Evolutionary conservation across 2,329 filamentous ascomycete genomes (phyloP).

Genomic region (Monosporascus cannonballus): DNA sequence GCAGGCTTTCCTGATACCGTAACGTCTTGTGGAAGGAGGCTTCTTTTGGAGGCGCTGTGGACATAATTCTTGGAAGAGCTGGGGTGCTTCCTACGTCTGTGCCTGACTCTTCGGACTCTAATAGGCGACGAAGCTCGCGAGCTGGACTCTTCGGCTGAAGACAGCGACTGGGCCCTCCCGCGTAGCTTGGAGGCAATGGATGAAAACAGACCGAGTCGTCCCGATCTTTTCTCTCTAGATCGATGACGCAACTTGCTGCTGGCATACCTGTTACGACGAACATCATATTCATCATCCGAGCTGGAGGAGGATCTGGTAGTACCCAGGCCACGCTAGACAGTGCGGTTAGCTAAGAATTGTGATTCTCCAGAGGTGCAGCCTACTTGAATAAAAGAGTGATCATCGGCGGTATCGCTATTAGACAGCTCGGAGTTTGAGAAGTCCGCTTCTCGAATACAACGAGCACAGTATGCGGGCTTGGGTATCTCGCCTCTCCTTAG

Average conservation of each 20-base stretch:
- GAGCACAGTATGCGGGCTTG: slow-evolving; percentile 15
- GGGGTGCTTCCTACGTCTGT: not conserved
- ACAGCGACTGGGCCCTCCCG: not conserved
- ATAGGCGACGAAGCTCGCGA: slow-evolving; percentile 8
- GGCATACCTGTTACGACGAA: slow-evolving; percentile 1
- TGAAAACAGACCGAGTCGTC: slow-evolving; percentile 7
- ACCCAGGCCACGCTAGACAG: slow-evolving; percentile 3
- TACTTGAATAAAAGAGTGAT: slow-evolving; percentile 1
- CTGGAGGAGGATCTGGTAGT: not conserved
- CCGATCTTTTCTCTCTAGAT: slow-evolving; percentile 5
- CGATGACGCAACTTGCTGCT: slow-evolving; percentile 2
- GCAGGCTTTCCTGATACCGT: not conserved
- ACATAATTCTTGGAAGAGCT: not conserved
- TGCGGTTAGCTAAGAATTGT: slow-evolving; percentile 2
- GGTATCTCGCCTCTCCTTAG: slow-evolving; percentile 20
- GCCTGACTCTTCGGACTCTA: not conserved
- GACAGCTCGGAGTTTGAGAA: slow-evolving; percentile 1
- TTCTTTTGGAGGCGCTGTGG: not conserved
- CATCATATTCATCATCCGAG: slow-evolving; percentile 4
- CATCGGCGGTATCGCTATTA: slow-evolving; percentile 1
- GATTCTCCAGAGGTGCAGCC: not conserved
- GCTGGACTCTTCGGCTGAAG: slow-evolving; percentile 10
- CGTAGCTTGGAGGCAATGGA: not conserved
- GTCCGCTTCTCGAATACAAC: slow-evolving; percentile 12
- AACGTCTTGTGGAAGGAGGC: not conserved